phyloP scores from a whole-genome alignment of 202 grass and related monocot genomes.

The Musa balbisiana region DNA sequence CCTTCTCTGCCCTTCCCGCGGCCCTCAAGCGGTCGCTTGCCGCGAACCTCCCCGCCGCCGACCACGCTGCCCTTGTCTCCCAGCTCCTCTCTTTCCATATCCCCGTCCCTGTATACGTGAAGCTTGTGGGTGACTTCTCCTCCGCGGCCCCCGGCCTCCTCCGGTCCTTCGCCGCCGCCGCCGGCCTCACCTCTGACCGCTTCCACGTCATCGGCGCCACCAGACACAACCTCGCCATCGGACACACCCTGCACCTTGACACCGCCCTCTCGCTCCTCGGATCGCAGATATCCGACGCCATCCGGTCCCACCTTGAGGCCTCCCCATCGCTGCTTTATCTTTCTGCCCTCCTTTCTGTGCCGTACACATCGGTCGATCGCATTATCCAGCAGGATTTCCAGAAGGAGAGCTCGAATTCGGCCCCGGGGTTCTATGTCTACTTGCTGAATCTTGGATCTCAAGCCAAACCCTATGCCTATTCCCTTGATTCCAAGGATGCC shows the following conservation, averaged over 20 bases:
- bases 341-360: conserved; percentile 47
- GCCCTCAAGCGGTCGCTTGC: conserved; percentile 30
- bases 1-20: conserved; percentile 49
- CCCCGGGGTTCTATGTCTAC: conserved; percentile 73
- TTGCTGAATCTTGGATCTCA: conserved; percentile 63
- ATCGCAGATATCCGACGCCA: conserved; percentile 32
- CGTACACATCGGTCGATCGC: conserved; percentile 54
- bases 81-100: conserved; percentile 54
- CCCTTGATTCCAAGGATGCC: conserved; percentile 28
- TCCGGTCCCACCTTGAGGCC: conserved; percentile 47
- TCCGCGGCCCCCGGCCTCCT: conserved; percentile 35
- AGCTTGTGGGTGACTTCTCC: conserved; percentile 65
- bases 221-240: conserved; percentile 48
- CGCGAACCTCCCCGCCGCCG: conserved; percentile 23
- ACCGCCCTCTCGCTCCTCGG: conserved; percentile 32
- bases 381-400: conserved; percentile 60
- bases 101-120: conserved; percentile 53
- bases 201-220: conserved; percentile 53
- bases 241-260: conserved; percentile 20
- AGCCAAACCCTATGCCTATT: conserved; percentile 61
- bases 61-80: conserved; percentile 28
- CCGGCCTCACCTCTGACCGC: conserved; percentile 47
- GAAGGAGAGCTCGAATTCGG: conserved; percentile 28
- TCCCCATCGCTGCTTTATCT: conserved; percentile 54
- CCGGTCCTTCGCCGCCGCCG: conserved; percentile 33